Base-by-base conservation (phyloP, 768 basidiomycete species). In the Serendipita sp. region DNA sequence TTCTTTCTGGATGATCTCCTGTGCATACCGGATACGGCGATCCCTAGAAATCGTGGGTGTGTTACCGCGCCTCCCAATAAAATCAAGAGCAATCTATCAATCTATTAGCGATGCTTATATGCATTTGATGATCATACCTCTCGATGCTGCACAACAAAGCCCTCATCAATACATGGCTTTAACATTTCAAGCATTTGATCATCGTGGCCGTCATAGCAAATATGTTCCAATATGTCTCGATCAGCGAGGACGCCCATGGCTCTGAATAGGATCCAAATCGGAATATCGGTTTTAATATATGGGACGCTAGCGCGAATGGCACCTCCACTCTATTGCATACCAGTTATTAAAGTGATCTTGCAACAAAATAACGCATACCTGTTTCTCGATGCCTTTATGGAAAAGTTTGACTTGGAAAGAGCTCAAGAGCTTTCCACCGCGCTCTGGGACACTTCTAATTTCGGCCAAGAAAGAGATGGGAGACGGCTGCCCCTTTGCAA, bases 371-470 rank as follows among this genome's bases (percentile, higher is more conserved):
- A 65, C 35, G 78, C 89, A 73, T 72, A 94, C 91, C 69, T 88
- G 85, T 68, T 90, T 89, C 70, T 92, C 90, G 72, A 90, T 87
- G 71, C 87, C 86, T 68, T 88, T 78, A 68, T 93, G 89, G 73
- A 92, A 93, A 84, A 99, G 88, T 74, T 98, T 97, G 68, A 98
- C 91, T 74, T 96, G 92, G 75, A 97, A 93, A 74, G 93, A 89
- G 76, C 90, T 92, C 68, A 96, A 92, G 10, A 92, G 96, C 79
- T 98, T 97, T 62, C 96, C 96, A 65, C 95, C 93, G 72, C 91
- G 95, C 77, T 98, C 96, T 11, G 97, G 91, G 3, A 93, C 92
- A 74, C 91, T 93, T 67, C 95, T 87, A 74, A 99, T 96, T 74
- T 98, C 94, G 44, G 96, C 92, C 47, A 97, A 82, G 76, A 95